Conservation (phyloP, 495 filamentous ascomycete species). For the Coniosporium apollinis region DNA sequence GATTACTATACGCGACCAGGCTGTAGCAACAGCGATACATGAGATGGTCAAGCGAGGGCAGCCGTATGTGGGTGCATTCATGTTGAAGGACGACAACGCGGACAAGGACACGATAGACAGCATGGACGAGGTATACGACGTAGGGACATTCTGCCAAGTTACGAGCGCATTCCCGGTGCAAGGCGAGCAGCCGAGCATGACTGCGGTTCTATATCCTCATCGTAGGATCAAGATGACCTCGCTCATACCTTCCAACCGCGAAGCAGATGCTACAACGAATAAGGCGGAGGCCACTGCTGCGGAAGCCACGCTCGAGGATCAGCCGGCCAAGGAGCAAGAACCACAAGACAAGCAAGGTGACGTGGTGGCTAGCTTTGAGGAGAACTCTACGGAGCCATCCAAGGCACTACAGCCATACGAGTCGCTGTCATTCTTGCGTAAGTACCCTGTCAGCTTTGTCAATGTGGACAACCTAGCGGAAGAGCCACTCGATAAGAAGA, state of each 20-base stretch:
- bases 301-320: slow-evolving; percentile 20
- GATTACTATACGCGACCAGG: slow-evolving; percentile 80
- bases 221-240: slow-evolving; percentile 80
- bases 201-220: slow-evolving; percentile 89
- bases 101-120: slow-evolving; percentile 84
- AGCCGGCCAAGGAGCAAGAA: slow-evolving; percentile 41
- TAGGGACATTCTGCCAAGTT: slow-evolving; percentile 93
- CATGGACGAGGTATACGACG: slow-evolving; percentile 77
- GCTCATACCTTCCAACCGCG: slow-evolving; percentile 44
- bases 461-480: slow-evolving; percentile 87
- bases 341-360: slow-evolving; percentile 64
- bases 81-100: slow-evolving; percentile 89
- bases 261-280: slow-evolving; percentile 15
- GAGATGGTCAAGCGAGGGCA: slow-evolving; percentile 98
- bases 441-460: slow-evolving; percentile 80
- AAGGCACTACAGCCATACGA: slow-evolving; percentile 36
- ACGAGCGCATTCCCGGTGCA: slow-evolving; percentile 84
- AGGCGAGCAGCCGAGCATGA: slow-evolving; percentile 62
- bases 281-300: slow-evolving; percentile 19
- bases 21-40: slow-evolving; percentile 75
- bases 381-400: slow-evolving; percentile 25
- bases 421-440: slow-evolving; percentile 76
- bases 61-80: slow-evolving; percentile 90
- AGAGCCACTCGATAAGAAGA: slow-evolving; percentile 78
- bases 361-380: slow-evolving; percentile 95